Percentiles rank a stretch among this genome's conserved stretches.
Conservation (phyloP, 768 basidiomycete genomes). For the Macrolepiota dolichaula region DNA sequence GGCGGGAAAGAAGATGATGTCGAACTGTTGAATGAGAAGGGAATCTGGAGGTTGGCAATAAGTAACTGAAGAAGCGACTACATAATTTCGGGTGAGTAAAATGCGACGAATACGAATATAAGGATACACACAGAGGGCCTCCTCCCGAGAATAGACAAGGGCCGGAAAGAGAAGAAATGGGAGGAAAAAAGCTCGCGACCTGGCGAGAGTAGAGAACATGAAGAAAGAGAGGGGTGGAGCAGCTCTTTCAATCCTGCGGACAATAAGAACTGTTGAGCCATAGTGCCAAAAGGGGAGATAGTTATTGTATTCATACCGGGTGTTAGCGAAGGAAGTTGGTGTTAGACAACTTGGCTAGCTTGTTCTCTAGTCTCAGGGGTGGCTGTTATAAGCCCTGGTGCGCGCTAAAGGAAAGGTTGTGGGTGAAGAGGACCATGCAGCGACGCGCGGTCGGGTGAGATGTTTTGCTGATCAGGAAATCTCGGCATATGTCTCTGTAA, state of each 20-base stretch:
- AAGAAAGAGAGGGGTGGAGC: conserved; percentile 26
- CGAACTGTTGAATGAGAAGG: conserved; percentile 76
- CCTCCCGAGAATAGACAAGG: conserved; percentile 44
- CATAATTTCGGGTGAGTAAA: conserved; percentile 14
- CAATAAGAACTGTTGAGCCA: conserved; percentile 6
- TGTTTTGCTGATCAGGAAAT: background rate
- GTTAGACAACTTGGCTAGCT: background rate
- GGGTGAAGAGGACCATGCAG: background rate
- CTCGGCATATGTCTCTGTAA: background rate
- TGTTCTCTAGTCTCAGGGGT: background rate
- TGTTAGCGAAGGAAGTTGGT: background rate
- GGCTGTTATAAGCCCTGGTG: background rate
- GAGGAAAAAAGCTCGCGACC: conserved; percentile 61
- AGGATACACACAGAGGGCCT: conserved; percentile 55
- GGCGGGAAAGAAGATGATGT: conserved; percentile 63
- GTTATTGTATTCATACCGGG: background rate
- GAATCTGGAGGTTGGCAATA: conserved; percentile 81
- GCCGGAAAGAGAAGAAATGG: conserved; percentile 33
- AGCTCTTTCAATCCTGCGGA: conserved; percentile 8
- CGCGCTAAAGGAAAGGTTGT: background rate
- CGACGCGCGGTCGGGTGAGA: background rate
- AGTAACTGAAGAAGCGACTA: conserved; percentile 85
- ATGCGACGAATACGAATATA: background rate
- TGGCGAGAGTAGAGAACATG: conserved; percentile 71
- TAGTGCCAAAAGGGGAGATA: conserved; percentile 8